A percentile compares a stretch with the other conserved stretches of the same genome.
phyloP scores from a whole-genome alignment of 1,284 basidiomycete genomes.

The Xanthoconium separans region DNA sequence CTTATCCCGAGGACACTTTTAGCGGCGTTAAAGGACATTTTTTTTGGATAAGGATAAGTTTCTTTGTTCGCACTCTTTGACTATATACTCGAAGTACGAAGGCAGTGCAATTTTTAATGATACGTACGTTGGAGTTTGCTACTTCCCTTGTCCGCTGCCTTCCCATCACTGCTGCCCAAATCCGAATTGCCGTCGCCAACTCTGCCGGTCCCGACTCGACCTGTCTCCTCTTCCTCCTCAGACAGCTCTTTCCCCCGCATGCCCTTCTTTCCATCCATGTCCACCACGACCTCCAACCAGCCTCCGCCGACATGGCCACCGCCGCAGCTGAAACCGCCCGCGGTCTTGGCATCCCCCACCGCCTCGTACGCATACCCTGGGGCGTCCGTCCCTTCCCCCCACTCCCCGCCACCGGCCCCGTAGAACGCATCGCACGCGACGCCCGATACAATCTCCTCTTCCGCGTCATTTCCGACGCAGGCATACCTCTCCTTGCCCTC shows the following conservation, averaged over 20 bases:
- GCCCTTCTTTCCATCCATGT: conserved; percentile 61
- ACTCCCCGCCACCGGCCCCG: conserved; percentile 32
- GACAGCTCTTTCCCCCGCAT: conserved; percentile 36
- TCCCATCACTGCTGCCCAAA: background rate
- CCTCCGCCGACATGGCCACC: conserved; percentile 54
- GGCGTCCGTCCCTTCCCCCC: conserved; percentile 48
- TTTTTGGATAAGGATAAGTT: too few relatives aligned
- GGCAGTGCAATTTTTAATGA: conserved; percentile 22
- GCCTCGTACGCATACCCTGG: conserved; percentile 56
- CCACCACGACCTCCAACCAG: conserved; percentile 62
- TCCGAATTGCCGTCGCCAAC: conserved; percentile 55
- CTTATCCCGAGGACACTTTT: conserved; percentile 35
- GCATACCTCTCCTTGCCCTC: conserved; percentile 50
- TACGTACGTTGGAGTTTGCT: conserved; percentile 46
- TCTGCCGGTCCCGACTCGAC: conserved; percentile 81
- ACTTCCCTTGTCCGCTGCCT: conserved; percentile 27
- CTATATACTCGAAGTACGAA: background rate
- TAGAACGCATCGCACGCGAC: conserved; percentile 57
- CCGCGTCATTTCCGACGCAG: conserved; percentile 40
- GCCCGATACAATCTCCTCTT: conserved; percentile 61
- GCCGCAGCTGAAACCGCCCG: conserved; percentile 44
- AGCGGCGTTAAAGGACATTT: conserved; percentile 37
- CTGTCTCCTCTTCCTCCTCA: conserved; percentile 66
- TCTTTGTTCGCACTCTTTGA: too few relatives aligned
- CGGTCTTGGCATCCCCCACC: conserved; percentile 46